These are phyloP conservation scores for Orbilia quercus DNA, from an alignment of 2,329 filamentous ascomycete species.

Conservation along the genomic window DNA sequence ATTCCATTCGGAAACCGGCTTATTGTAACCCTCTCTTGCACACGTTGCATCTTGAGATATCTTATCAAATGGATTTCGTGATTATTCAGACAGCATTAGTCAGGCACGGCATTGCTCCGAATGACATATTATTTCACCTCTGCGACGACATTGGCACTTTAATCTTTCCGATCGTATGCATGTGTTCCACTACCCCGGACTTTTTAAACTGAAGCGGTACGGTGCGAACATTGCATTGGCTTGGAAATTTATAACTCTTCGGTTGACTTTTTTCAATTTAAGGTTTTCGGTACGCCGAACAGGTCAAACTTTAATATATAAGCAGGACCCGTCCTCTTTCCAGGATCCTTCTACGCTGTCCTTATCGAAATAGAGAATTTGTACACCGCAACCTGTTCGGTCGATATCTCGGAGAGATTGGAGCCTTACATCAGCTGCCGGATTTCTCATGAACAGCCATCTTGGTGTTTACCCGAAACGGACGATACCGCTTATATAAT, in stretches of 20 bases:
- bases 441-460: constrained; percentile 20
- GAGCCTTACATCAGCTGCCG: background rate
- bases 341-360: background rate
- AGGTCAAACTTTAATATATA: constrained; percentile 24
- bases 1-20: constrained; percentile 1
- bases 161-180: background rate
- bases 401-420: constrained; percentile 54
- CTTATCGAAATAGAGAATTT: background rate
- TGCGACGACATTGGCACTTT: background rate
- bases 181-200: background rate
- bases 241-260: too few relatives aligned
- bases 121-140: too few relatives aligned
- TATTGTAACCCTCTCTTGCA: background rate
- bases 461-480: constrained; percentile 42
- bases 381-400: constrained; percentile 17
- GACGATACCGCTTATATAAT: constrained; percentile 25
- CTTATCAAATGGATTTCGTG: background rate
- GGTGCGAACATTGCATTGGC: too few relatives aligned
- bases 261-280: too few relatives aligned
- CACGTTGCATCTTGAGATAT: too few relatives aligned
- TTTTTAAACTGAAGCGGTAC: too few relatives aligned
- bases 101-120: background rate
- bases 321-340: constrained; percentile 9
- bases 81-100: background rate
- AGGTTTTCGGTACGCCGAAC: too few relatives aligned